phyloP scores from a whole-genome alignment of 352 stramenopile species.

The Pythium rhizo-oryzae region DNA sequence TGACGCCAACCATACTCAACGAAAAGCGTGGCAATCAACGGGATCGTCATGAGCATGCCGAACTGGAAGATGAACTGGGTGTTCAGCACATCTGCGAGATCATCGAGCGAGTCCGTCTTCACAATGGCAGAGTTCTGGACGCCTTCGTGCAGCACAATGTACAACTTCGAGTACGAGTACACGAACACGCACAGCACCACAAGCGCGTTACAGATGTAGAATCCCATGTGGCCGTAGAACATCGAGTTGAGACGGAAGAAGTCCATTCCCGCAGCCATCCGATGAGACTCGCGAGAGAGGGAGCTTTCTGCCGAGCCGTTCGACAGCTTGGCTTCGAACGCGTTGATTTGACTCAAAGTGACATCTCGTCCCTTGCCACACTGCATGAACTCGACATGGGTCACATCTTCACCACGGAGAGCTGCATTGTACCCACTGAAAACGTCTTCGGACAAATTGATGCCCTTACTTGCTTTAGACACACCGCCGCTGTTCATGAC shows the following conservation, averaged over 20 bases:
- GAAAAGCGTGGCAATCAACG: constrained; percentile 78
- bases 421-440: constrained; percentile 88
- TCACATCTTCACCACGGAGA: constrained; percentile 76
- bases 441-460: constrained; percentile 90
- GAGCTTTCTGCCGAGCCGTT: constrained; percentile 84
- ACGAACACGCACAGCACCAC: constrained; percentile 82
- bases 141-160: constrained; percentile 79
- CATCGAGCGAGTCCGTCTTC: constrained; percentile 72
- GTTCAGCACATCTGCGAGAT: constrained; percentile 78
- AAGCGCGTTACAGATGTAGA: constrained; percentile 87
- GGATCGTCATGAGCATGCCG: constrained; percentile 88
- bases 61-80: constrained; percentile 91
- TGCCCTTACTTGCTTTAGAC: constrained; percentile 88
- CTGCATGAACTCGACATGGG: constrained; percentile 89
- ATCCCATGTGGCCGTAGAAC: constrained; percentile 90
- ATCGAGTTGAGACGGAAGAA: constrained; percentile 91
- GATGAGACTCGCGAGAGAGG: constrained; percentile 76
- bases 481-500: constrained; percentile 86
- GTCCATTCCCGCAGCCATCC: constrained; percentile 85
- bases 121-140: constrained; percentile 77
- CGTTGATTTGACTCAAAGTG: constrained; percentile 85
- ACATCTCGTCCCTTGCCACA: constrained; percentile 89
- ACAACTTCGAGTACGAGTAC: constrained; percentile 85
- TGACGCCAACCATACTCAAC: constrained; percentile 88
- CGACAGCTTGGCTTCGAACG: constrained; percentile 87